A percentile compares a stretch with the other conserved stretches of the same genome.
phyloP scores from a whole-genome alignment of 2,329 filamentous ascomycete species.

The Geosmithia putterillii region DNA sequence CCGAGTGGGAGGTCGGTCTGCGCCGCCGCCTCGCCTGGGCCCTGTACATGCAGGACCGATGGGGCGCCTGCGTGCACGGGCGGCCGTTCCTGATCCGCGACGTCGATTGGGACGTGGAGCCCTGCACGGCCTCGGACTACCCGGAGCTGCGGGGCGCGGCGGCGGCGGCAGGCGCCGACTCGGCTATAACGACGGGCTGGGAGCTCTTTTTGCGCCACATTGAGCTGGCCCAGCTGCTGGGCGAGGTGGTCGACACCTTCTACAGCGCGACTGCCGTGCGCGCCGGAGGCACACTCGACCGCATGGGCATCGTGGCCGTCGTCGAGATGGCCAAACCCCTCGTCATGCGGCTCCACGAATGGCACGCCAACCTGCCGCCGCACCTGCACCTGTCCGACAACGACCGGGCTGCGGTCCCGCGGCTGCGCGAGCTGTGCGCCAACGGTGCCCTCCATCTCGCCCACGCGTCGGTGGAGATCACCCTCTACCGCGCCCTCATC shows the following conservation, averaged over 20 bases:
- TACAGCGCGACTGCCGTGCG: slow-evolving; percentile 70
- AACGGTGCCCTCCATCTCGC: slow-evolving; percentile 76
- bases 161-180: slow-evolving; percentile 45
- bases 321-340: slow-evolving; percentile 69
- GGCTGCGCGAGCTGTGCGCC: slow-evolving; percentile 33
- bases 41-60: slow-evolving; percentile 87
- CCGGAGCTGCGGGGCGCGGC: slow-evolving; percentile 59
- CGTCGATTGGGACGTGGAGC: slow-evolving; percentile 64
- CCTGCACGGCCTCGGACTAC: slow-evolving; percentile 56
- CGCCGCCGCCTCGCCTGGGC: slow-evolving; percentile 84
- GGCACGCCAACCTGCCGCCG: slow-evolving; percentile 60
- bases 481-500: slow-evolving; percentile 81
- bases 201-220: slow-evolving; percentile 67
- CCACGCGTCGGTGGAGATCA: slow-evolving; percentile 91
- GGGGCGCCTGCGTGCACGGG: slow-evolving; percentile 76
- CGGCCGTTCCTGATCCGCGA: slow-evolving; percentile 64
- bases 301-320: slow-evolving; percentile 60
- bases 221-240: slow-evolving; percentile 59
- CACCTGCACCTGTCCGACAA: slow-evolving; percentile 50
- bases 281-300: slow-evolving; percentile 51
- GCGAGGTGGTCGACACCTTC: slow-evolving; percentile 73
- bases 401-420: slow-evolving; percentile 15
- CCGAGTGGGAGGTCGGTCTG: slow-evolving; percentile 74
- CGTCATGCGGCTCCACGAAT: slow-evolving; percentile 71
- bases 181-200: slow-evolving; percentile 55